Evolutionary conservation across 495 filamentous ascomycete species (phyloP).

Genomic region (Gamarada debralockiae): DNA sequence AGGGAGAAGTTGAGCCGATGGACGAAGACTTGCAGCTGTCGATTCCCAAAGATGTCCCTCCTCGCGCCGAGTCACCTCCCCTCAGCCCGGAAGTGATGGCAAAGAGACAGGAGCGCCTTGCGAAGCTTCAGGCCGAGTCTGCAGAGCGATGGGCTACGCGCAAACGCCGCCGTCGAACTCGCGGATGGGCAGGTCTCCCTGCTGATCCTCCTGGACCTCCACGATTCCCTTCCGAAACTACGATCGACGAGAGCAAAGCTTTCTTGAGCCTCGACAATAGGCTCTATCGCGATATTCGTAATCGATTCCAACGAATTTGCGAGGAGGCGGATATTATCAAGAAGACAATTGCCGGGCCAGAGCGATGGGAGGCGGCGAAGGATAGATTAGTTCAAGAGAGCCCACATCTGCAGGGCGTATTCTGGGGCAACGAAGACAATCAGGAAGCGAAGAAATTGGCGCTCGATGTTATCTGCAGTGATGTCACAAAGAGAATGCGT

Average conservation of each 20-base stretch:
- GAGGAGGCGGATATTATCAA: slow-evolving; percentile 60
- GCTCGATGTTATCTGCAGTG: slow-evolving; percentile 74
- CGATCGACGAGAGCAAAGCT: slow-evolving; percentile 72
- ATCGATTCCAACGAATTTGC: slow-evolving; percentile 68
- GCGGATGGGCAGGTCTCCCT: slow-evolving; percentile 66
- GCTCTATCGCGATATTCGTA: slow-evolving; percentile 58
- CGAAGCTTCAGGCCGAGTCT: slow-evolving; percentile 57
- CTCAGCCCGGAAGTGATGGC: slow-evolving; percentile 48
- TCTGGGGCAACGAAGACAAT: slow-evolving; percentile 47
- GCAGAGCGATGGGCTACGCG: slow-evolving; percentile 58
- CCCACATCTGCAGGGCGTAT: slow-evolving; percentile 61
- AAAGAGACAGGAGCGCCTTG: slow-evolving; percentile 52
- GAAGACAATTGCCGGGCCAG: slow-evolving; percentile 69
- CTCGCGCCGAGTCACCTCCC: slow-evolving; percentile 31
- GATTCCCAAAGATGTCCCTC: not conserved
- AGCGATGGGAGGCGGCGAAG: slow-evolving; percentile 70
- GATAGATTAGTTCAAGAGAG: slow-evolving; percentile 62
- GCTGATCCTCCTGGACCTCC: slow-evolving; percentile 72
- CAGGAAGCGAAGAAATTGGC: slow-evolving; percentile 56
- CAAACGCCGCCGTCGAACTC: slow-evolving; percentile 70
- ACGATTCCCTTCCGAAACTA: slow-evolving; percentile 77
- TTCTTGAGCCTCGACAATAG: slow-evolving; percentile 60
- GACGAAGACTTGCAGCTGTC: slow-evolving; percentile 9
- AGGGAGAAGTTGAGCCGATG: slow-evolving; percentile 16
- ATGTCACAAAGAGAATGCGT: slow-evolving; percentile 78